These are phyloP conservation scores for Neurospora cerealis DNA, from an alignment of 495 filamentous ascomycete species.

Conservation along the genomic window DNA sequence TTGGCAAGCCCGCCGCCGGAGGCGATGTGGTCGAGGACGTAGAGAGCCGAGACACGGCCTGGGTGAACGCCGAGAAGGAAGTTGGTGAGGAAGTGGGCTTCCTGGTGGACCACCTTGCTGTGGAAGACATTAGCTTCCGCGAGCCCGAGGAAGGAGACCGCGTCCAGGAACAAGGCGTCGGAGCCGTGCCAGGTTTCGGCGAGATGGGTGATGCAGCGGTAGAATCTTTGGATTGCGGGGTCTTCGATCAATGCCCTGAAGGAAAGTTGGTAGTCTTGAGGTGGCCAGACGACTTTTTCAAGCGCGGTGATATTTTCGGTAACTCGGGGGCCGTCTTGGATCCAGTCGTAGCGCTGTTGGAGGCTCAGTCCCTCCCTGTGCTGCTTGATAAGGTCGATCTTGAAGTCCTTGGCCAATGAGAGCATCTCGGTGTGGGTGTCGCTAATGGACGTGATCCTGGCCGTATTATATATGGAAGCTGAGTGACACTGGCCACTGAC, in stretches of 20 bases:
- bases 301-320: not conserved
- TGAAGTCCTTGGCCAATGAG: conserved; percentile 24
- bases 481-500: conserved; percentile 41
- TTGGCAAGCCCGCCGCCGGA: conserved; percentile 31
- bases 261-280: not conserved
- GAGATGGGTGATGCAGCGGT: not conserved
- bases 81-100: conserved; percentile 24
- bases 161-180: conserved; percentile 15
- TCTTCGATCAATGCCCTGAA: not conserved
- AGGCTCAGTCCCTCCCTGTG: conserved; percentile 27
- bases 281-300: not conserved
- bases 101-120: not conserved
- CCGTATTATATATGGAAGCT: not conserved
- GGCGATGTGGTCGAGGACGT: conserved; percentile 41
- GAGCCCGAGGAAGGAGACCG: conserved; percentile 21
- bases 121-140: conserved; percentile 11
- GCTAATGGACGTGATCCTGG: conserved; percentile 23
- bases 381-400: conserved; percentile 34
- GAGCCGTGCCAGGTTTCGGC: conserved; percentile 4
- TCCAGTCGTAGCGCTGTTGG: conserved; percentile 18
- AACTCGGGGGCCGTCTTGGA: conserved; percentile 2
- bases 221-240: not conserved
- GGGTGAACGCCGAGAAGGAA: conserved; percentile 36
- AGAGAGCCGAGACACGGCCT: conserved; percentile 34
- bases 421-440: conserved; percentile 35